Conservation (phyloP, 2,329 filamentous ascomycete genomes). For the Thermothelomyces thermophilus region DNA sequence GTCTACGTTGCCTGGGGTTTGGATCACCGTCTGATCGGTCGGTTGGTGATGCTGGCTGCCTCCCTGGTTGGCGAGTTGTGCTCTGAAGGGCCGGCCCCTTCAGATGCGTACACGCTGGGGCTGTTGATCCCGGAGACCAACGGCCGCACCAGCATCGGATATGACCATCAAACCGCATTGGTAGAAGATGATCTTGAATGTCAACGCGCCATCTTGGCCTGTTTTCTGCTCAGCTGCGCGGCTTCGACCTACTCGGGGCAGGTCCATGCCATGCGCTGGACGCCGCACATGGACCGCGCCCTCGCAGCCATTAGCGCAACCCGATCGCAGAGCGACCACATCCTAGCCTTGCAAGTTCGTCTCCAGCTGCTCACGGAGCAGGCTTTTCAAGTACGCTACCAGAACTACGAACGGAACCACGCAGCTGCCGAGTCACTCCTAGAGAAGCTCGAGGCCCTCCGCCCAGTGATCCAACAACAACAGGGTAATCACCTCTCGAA, state of each 20-base stretch:
- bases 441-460: slow-evolving; percentile 24
- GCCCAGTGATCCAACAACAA: slow-evolving; percentile 20
- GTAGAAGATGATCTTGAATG: not conserved
- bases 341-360: slow-evolving; percentile 32
- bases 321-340: slow-evolving; percentile 25
- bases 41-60: not conserved
- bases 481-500: slow-evolving; percentile 29
- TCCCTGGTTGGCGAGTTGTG: not conserved
- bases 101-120: not conserved
- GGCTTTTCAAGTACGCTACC: slow-evolving; percentile 26
- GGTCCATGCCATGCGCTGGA: not conserved
- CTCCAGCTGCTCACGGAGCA: slow-evolving; percentile 32
- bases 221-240: not conserved
- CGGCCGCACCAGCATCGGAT: not conserved
- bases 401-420: slow-evolving; percentile 19
- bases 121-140: not conserved
- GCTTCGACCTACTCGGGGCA: not conserved
- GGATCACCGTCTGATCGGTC: not conserved
- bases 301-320: not conserved
- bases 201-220: not conserved
- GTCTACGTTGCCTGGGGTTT: not conserved
- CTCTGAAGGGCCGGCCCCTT: not conserved
- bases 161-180: too few species aligned
- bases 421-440: slow-evolving; percentile 10
- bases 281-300: not conserved